phyloP scores from a whole-genome alignment of 176 grass and related monocot genomes.

The Cenchrus fungigraminus region DNA sequence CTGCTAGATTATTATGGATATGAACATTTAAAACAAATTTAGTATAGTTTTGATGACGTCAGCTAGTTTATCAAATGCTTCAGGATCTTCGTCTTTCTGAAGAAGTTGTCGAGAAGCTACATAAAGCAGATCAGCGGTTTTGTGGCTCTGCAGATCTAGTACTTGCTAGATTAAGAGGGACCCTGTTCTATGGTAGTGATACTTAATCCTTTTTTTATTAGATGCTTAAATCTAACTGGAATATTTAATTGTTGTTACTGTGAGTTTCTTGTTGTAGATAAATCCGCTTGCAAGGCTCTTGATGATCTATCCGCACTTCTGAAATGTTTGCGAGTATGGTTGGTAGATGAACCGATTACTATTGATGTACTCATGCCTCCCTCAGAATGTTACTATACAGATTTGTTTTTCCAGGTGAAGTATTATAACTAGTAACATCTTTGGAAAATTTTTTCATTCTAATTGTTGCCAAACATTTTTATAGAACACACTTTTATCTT shows the following conservation, averaged over 20 bases:
- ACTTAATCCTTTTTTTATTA: slow-evolving; percentile 33
- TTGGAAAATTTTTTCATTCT: not conserved
- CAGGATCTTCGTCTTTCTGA: slow-evolving; percentile 90
- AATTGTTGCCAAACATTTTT: slow-evolving; percentile 3
- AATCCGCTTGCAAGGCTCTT: slow-evolving; percentile 82
- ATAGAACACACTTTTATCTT: not conserved
- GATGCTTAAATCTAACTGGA: slow-evolving; percentile 20
- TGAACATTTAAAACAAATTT: not conserved
- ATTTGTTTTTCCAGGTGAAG: slow-evolving; percentile 92
- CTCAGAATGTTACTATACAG: slow-evolving; percentile 80
- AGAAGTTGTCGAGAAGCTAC: slow-evolving; percentile 90
- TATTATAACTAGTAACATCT: not conserved
- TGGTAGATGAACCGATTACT: slow-evolving; percentile 62
- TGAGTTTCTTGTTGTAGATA: slow-evolving; percentile 65
- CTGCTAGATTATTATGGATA: slow-evolving; percentile 31
- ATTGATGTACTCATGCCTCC: slow-evolving; percentile 98
- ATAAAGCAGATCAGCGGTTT: slow-evolving; percentile 89
- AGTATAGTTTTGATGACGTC: slow-evolving; percentile 6
- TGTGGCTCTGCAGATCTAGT: slow-evolving; percentile 82
- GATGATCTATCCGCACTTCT: slow-evolving; percentile 83
- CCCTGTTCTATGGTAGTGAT: slow-evolving; percentile 73
- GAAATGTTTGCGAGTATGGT: slow-evolving; percentile 83
- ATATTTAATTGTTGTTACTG: slow-evolving; percentile 6
- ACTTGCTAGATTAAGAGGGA: slow-evolving; percentile 96
- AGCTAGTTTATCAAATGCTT: slow-evolving; percentile 42